Evolutionary conservation across 2,329 filamentous ascomycete species (phyloP).

Genomic region (Fusarium sp.): DNA sequence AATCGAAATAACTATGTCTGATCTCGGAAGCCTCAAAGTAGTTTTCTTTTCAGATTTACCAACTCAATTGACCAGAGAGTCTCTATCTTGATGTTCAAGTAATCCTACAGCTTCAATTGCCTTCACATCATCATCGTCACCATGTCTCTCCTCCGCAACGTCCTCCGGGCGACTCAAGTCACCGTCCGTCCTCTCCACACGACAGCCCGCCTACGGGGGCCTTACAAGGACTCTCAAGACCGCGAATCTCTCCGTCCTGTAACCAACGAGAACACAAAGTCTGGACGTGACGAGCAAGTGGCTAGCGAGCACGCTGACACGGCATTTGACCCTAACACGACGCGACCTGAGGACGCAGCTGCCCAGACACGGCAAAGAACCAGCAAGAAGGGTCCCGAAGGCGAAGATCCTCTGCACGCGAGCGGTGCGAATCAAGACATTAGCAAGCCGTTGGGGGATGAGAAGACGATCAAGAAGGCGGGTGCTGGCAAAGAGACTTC

Average conservation of each 20-base stretch:
- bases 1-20: slow-evolving; percentile 3
- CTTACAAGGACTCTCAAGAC: slow-evolving; percentile 67
- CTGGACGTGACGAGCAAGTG: slow-evolving; percentile 71
- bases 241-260: slow-evolving; percentile 74
- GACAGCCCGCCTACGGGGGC: slow-evolving; percentile 38
- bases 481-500: slow-evolving; percentile 49
- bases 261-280: slow-evolving; percentile 75
- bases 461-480: slow-evolving; percentile 49
- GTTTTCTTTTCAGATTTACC: neutral
- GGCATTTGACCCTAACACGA: slow-evolving; percentile 77
- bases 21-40: neutral
- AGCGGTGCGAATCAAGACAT: slow-evolving; percentile 60
- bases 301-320: slow-evolving; percentile 67
- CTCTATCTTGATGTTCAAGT: neutral
- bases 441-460: slow-evolving; percentile 53
- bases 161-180: slow-evolving; percentile 31
- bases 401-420: slow-evolving; percentile 51
- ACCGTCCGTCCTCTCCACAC: slow-evolving; percentile 49
- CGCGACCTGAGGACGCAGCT: slow-evolving; percentile 72
- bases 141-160: slow-evolving; percentile 38
- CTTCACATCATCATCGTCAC: neutral
- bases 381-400: slow-evolving; percentile 42
- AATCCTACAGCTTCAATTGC: neutral
- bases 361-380: slow-evolving; percentile 60
- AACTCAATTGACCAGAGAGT: slow-evolving; percentile 5